Base-by-base conservation (phyloP, 345 rosid species). In the Abelmoschus esculentus region DNA sequence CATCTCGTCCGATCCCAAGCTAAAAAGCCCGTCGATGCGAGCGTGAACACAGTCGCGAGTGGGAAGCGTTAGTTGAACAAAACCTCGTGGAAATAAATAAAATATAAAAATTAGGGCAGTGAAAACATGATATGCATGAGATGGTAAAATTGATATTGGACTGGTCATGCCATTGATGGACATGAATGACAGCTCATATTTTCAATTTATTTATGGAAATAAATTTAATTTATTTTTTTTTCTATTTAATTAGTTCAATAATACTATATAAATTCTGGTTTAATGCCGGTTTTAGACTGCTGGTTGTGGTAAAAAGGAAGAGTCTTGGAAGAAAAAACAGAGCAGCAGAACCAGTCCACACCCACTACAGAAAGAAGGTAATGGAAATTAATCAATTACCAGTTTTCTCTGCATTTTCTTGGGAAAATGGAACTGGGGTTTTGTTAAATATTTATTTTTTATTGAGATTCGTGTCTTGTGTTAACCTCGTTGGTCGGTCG, bases 251-350 rank as follows among this genome's bases (percentile, higher is more conserved):
- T 34, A 6, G 8, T 26, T 18, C 26, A 36, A 40, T 38, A 32
- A 26, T 1, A 12, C 12, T 26, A 6, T 14, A 49, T 49, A 49
- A 34, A 34, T 50, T 46, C 66, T 18, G 26, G 26, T 13, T 70
- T 55, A 78, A 57, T 74, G 75, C 70, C 36, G 10, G 62, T 6
- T 66, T 61, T 74, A 76, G 84, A 82, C 83, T 74, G 83, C 81
- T 17, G 29, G 58, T 11, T 9, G 11, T 40, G 44, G 11, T 44
- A 59, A 60, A 77, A 80, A 50, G 70, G 80, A 76, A 72, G 53
- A 78, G 80, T 72, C 26, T 29, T 66, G 5, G 18, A 50, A 29
- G 12, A 26, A 26, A 29, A 26, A 42, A 18, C 31, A 17, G 13
- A 28, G 42, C 11, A 28, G 29, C 46, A 14, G 34, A 34, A 26